Evolutionary conservation across 2,329 filamentous ascomycete genomes (phyloP).

Genomic region (Sporothrix luriei): DNA sequence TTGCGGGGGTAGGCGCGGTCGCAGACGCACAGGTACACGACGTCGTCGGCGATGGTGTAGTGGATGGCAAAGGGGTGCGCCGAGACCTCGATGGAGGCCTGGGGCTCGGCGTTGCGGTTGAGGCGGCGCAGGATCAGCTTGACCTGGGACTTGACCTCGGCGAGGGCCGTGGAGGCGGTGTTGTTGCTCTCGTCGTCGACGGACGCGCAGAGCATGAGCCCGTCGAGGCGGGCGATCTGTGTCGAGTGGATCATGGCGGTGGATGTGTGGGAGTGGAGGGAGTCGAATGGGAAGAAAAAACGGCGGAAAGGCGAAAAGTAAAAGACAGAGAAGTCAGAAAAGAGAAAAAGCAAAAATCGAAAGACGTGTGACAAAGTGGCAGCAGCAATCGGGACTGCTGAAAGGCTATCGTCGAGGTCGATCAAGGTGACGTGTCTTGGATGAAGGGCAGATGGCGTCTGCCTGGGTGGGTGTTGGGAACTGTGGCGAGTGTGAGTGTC

Average conservation of each 20-base stretch:
- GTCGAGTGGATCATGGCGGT: slow-evolving; percentile 81
- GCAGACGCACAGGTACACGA: slow-evolving; percentile 93
- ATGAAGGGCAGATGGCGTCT: neutral
- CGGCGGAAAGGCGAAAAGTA: too few species aligned
- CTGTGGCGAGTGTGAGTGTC: neutral
- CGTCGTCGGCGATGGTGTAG: slow-evolving; percentile 79
- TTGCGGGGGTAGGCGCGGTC: slow-evolving; percentile 95
- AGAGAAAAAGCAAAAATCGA: neutral
- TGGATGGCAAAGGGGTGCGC: slow-evolving; percentile 71
- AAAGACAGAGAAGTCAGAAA: too few species aligned
- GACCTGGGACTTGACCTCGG: slow-evolving; percentile 86
- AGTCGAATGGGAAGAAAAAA: neutral
- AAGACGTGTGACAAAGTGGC: neutral
- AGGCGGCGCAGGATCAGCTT: slow-evolving; percentile 88
- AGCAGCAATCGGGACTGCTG: neutral
- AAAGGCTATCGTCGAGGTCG: neutral
- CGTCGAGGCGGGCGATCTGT: slow-evolving; percentile 91
- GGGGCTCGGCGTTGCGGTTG: slow-evolving; percentile 83
- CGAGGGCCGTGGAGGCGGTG: slow-evolving; percentile 72
- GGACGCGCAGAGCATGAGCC: slow-evolving; percentile 91
- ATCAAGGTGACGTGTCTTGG: slow-evolving; percentile 29
- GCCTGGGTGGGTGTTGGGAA: slow-evolving; percentile 5
- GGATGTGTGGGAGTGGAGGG: slow-evolving; percentile 13
- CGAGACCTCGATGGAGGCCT: slow-evolving; percentile 88
- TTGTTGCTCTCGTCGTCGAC: slow-evolving; percentile 85